Percentiles rank a stretch among this genome's conserved stretches.
Evolutionary conservation across 2,329 filamentous ascomycete species (phyloP).

Genomic region (Coniochaeta hoffmannii): DNA sequence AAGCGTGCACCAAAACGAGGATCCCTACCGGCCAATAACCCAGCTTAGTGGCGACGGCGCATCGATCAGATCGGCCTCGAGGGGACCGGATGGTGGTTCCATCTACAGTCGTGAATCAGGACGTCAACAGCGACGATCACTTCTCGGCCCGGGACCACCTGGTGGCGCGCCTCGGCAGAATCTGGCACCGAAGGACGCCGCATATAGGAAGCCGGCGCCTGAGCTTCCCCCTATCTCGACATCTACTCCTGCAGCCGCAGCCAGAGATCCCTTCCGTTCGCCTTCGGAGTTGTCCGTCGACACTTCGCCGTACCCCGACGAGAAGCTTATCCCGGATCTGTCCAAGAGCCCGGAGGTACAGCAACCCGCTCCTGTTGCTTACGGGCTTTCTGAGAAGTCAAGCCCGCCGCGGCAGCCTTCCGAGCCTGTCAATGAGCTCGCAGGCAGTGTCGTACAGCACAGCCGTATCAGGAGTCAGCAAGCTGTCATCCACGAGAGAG

Average conservation of each 20-base stretch:
- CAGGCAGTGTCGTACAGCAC: constrained; percentile 1
- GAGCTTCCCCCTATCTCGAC: constrained; percentile 3
- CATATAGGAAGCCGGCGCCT: constrained; percentile 10
- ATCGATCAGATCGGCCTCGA: constrained; percentile 46
- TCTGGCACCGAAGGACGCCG: constrained; percentile 33
- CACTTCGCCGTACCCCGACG: constrained; percentile 27
- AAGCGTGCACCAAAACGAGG: constrained; percentile 65
- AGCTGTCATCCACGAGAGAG: constrained; percentile 1
- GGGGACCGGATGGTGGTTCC: constrained; percentile 34
- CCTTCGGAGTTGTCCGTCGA: constrained; percentile 26
- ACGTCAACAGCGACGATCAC: neutral
- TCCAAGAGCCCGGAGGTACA: constrained; percentile 22
- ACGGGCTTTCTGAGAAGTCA: constrained; percentile 14
- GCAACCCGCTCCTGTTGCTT: constrained; percentile 27
- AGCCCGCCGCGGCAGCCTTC: constrained; percentile 3
- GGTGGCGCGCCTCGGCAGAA: constrained; percentile 31
- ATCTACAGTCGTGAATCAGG: constrained; percentile 21
- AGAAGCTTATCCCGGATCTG: constrained; percentile 18
- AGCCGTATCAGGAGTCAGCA: neutral
- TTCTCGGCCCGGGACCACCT: constrained; percentile 21
- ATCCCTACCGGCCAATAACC: constrained; percentile 68
- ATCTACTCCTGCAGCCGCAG: constrained; percentile 7
- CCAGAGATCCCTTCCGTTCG: constrained; percentile 6
- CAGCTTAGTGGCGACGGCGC: constrained; percentile 51
- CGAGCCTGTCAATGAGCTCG: neutral